Evolutionary conservation across 2,329 filamentous ascomycete genomes (phyloP), one percentile per base, ranked within the genome.

Genomic region (Knoxdaviesia capensis): DNA sequence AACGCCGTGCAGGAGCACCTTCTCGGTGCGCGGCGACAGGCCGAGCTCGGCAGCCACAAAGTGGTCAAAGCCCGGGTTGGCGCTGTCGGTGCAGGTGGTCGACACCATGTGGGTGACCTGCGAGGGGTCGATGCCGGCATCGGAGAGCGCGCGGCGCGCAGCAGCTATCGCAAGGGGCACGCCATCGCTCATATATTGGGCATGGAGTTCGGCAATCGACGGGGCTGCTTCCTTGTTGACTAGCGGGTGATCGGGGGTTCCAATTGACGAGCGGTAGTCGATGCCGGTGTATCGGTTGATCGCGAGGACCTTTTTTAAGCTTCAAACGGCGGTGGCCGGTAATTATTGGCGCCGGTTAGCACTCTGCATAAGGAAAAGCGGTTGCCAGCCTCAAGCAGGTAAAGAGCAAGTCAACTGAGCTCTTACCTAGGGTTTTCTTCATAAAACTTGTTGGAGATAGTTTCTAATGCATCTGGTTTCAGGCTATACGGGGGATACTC

Each of bases 1-100:
- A 9, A 80, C 64, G 4, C 76, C 76, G 50, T 80, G 74, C 10
- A 81, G 60, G 4, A 80, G 60, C 5, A 77, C 69, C 50, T 75
- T 78, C 49, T 81, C 74, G 3, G 76, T 65, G n/a, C 58, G 59
- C 33, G 66, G 60, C n/a, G 61, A 59, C 31, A 80, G 60, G 0
- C 72, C 71, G 3, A 81, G 57, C 5, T 62, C 59, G 50, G 71
- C 73, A 41, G 67, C 67, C 29, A 80, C 71, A 47, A 64, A 77
- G 53, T 79, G 72, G 48, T 80, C 77, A 51, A 74, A 80, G 1
- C 76, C 76, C 0, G 76, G 76, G 52, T 80, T 80, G 10, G 74
- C 74, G 47, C 73, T 77, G 52, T 80, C 72, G 6, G 76, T 81
- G 53, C 77, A 80, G 5, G 75, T 80, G 0, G 74, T 77, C 29